Base-by-base conservation (phyloP, 2,329 filamentous ascomycete species). In the Rugonectria rugulosa region DNA sequence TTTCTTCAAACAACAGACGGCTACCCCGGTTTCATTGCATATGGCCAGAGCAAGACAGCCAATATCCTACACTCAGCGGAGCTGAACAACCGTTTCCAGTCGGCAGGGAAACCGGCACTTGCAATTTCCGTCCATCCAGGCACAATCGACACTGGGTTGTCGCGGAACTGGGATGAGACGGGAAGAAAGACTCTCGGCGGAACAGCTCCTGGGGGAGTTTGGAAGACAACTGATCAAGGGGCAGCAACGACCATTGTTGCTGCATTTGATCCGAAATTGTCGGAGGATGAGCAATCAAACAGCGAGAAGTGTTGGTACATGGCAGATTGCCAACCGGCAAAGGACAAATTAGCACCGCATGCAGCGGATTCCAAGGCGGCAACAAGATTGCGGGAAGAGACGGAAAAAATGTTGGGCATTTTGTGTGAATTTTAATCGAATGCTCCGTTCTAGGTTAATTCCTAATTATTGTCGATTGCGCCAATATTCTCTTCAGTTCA, bases 31-130 rank as follows among this genome's bases (percentile, higher is more conserved):
- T 63, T 60, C 50, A 24, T 56, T 3, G 63, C 64, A 3, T 71
- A 70, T 27, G 68, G 66, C 1, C 68, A 70, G 49, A 61, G 64
- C 51, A 71, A 71, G 53, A 64, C 68, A 10, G 68, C 69, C 15
- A 71, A 70, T 32, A 59, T 69, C 7, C 64, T 70, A 12, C 64
- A 66, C 48, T 47, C 60, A 6, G 26, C 60, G 6, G 57, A 55
- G 31, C 49, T 64, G 5, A 57, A 44, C 9, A 52, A 21, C 15
- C 58, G 59, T 4, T 44, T 63, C 14, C 17, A 53, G 5, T 19
- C 42, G 24, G n/a, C 26, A 27, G 36, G 41, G 8, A 5, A 23
- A 3, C 48, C 37, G 26, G 29, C 59, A 12, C 10, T 60, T 27
- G 31, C 55, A 2, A 17, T 59, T n/a, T 27, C 60, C 9, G 54